Evolutionary conservation across 176 grass and related monocot genomes (phyloP), one percentile per base, ranked within the genome.

Genomic region (Oryza rufipogon): DNA sequence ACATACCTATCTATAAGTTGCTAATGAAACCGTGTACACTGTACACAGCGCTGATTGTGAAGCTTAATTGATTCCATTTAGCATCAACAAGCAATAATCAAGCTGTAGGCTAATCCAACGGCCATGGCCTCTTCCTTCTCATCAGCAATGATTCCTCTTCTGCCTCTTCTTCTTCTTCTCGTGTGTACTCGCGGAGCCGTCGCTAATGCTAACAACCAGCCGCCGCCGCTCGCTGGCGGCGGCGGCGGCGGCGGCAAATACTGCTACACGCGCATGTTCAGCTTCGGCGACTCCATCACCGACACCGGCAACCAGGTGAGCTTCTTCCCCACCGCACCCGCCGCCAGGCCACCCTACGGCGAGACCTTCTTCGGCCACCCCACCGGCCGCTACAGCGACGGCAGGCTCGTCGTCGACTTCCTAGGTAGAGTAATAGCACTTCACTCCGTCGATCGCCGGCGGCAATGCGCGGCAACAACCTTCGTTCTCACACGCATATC

Each of bases 291-390:
- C 68, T 94, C 92, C 9, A 6, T 90, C 26, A 81, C 74, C 32
- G 92, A 94, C 80, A 54, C 85, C 20, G 92, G 92, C 36, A 94
- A 94, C 54, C 7, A 77, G 8, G 64, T 38, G 78, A 52, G 56
- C 48, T 26, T 83, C 52, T 3, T 25, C 15, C 77, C 7, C 8
- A n/a, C 56, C 33, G 9, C 13, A 17, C 23, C 54, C 54, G 54
- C 54, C 54, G 19, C 54, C 41, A 5, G 19, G 5, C 32, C 45
- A 0, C 92, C 92, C n/a, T 90, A 88, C 68, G 92, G 92, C 2
- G 85, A 90, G 81, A 94, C 87, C 33, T 94, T 89, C 77, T 94
- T 94, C 80, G 41, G n/a, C 54, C 87, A 25, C 34, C 85, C 90
- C 22, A 92, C 80, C 33, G 89, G 92, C 12, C 86, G 92, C 34